phyloP scores from a whole-genome alignment of 2,329 filamentous ascomycete species.

The Aspergillus fructus region DNA sequence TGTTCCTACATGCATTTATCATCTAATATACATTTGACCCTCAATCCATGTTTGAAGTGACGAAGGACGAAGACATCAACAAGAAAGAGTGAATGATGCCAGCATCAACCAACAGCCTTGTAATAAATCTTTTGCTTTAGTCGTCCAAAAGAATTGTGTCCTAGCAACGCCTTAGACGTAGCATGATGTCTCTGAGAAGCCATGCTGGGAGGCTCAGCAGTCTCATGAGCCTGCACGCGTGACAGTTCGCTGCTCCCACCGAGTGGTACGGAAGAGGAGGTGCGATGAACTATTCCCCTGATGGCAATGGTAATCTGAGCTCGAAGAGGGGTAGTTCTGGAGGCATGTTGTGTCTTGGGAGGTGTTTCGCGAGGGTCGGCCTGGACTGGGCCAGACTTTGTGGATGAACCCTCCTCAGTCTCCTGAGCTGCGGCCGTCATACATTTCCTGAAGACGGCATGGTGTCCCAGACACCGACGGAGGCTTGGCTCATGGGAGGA shows the following conservation, averaged over 20 bases:
- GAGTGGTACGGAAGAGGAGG: background rate
- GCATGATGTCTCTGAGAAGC: background rate
- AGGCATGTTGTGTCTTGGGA: background rate
- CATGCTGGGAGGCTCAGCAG: background rate
- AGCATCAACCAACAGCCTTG: background rate
- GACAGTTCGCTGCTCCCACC: background rate
- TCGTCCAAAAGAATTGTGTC: background rate
- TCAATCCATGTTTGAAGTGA: too few relatives aligned
- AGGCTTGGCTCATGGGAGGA: conserved; percentile 14
- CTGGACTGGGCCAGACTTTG: background rate
- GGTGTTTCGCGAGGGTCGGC: background rate
- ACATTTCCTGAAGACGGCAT: conserved; percentile 16
- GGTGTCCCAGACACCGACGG: conserved; percentile 18
- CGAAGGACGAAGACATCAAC: background rate
- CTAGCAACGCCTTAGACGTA: background rate
- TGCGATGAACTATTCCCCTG: conserved; percentile 14
- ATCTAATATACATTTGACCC: too few relatives aligned
- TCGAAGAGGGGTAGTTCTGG: conserved; percentile 2
- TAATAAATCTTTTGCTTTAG: background rate
- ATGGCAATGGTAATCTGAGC: conserved; percentile 11
- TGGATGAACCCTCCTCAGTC: conserved; percentile 11
- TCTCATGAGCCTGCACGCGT: background rate
- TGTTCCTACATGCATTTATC: too few relatives aligned
- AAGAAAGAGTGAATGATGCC: background rate
- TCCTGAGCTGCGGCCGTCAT: conserved; percentile 13